Evolutionary conservation across 441 rosid species (phyloP).

Genomic region (Sinapis alba): DNA sequence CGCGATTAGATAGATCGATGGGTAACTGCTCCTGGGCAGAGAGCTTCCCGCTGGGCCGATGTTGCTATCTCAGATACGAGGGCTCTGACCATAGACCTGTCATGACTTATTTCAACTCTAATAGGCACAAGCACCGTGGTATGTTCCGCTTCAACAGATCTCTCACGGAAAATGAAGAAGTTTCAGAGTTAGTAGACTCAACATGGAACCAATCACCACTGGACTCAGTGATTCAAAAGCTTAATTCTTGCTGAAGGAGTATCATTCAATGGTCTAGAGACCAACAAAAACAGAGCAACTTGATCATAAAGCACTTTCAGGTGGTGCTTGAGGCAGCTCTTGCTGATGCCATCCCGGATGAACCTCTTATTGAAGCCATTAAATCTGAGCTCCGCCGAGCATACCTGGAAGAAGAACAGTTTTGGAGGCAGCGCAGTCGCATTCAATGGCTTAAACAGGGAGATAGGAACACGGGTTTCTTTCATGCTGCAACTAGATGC

Average conservation of each 20-base stretch:
- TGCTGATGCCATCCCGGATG: neutral
- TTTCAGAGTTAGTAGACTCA: neutral
- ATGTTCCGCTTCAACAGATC: neutral
- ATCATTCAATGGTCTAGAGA: neutral
- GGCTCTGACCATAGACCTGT: neutral
- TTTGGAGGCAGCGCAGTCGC: neutral
- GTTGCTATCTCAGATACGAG: neutral
- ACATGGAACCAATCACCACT: neutral
- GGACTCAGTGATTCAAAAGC: neutral
- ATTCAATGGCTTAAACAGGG: neutral
- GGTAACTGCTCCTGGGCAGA: neutral
- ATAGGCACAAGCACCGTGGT: neutral
- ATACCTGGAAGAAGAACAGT: neutral
- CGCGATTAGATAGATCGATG: neutral
- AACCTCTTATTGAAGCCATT: accelerated
- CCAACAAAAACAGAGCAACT: neutral
- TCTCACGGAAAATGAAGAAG: neutral
- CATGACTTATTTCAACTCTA: neutral
- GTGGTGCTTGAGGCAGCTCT: neutral
- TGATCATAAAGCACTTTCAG: neutral
- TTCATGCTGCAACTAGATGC: neutral
- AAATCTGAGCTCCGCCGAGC: neutral
- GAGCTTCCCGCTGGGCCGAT: neutral
- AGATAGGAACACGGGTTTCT: neutral
- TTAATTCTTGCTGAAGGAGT: neutral